phyloP scores from a whole-genome alignment of 2,329 filamentous ascomycete genomes.

The Colletotrichum lupini region DNA sequence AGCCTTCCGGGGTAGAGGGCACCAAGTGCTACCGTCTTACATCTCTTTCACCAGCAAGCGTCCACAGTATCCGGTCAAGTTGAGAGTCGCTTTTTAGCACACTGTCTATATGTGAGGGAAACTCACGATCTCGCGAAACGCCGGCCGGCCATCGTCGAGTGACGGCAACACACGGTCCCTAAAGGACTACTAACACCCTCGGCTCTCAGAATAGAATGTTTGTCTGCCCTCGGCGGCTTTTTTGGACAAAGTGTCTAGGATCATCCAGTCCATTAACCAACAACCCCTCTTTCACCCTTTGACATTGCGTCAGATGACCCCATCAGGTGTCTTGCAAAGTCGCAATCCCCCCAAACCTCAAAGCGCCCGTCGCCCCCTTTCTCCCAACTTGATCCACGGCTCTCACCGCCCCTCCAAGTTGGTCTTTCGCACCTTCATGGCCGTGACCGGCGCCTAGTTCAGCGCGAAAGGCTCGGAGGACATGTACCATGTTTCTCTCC shows the following conservation, averaged over 20 bases:
- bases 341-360: conserved; percentile 1
- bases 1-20: neutral
- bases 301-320: conserved; percentile 23
- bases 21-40: neutral
- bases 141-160: conserved; percentile 17
- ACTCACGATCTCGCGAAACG: neutral
- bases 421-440: conserved; percentile 20
- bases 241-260: neutral
- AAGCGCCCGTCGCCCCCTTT: conserved; percentile 11
- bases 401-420: conserved; percentile 17
- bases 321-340: conserved; percentile 25
- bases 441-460: conserved; percentile 24
- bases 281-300: neutral
- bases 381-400: conserved; percentile 6
- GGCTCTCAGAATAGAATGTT: neutral
- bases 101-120: neutral
- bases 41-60: neutral
- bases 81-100: neutral
- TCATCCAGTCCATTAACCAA: neutral
- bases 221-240: neutral
- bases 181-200: neutral
- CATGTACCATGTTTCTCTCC: neutral
- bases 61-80: neutral
- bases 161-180: neutral
- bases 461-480: neutral